Evolutionary conservation across 441 rosid species (phyloP), one percentile per base, ranked within the genome.

Genomic region (Syzygium syzygioides): DNA sequence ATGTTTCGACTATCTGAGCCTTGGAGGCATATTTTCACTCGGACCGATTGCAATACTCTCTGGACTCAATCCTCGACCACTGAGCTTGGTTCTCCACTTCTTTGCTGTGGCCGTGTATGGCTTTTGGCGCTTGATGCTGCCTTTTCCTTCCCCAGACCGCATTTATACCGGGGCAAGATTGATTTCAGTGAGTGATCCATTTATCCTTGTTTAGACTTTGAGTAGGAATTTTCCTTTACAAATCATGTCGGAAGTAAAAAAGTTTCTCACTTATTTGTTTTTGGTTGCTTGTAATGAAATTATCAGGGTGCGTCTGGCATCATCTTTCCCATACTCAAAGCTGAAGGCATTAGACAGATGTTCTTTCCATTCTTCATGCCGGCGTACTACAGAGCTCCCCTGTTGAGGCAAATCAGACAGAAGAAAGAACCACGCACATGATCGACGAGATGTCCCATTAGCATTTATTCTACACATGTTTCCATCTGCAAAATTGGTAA

Each of bases 331-430:
- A 87, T 87, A 50, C 55, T 87, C 28, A 66, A 54, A 68, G 88
- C 88, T 20, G 88, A 87, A 87, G 88, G 85, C n/a, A 34, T 87
- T 5, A 64, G 88, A 34, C 85, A 87, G 88, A 68, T 87, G 88
- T 87, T 87, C 84, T 87, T 87, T 87, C 88, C 88, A 19, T 66
- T 87, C 88, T 64, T 12, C 0, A 2, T 87, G 15, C 85, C 64
- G 1, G 87, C 87, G 9, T 86, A 86, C 76, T 59, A 59, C 48
- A 60, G 87, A 59, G 87, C 76, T 45, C 87, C 87, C 54, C 87
- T 76, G 83, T 12, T 1, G 83, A 76, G 83, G 83, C 83, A 76
- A 76, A 76, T 6, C 18, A 76, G 23, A 23, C 83, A 76, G 83
- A 41, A 76, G 83, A 76, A 76, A 76, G 83, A 41, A 37, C 14